Conservation (phyloP, 2,329 filamentous ascomycete genomes). For the Cladosporium sp. region DNA sequence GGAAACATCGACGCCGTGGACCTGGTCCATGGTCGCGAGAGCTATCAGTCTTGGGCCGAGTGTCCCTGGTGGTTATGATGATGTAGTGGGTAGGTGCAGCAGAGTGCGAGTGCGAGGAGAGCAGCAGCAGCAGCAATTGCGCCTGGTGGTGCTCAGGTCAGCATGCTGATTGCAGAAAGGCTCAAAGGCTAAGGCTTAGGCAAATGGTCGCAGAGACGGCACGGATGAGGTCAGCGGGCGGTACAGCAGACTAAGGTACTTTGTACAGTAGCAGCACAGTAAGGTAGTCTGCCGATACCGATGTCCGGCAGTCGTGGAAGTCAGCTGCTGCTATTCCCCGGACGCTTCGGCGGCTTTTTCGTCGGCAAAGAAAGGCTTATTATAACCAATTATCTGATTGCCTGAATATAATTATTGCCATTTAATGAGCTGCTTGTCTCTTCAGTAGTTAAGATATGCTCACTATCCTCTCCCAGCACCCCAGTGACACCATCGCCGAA, state of each 20-base stretch:
- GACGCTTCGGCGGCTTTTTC: neutral
- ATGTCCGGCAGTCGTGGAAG: neutral
- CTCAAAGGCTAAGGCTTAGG: neutral
- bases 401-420: neutral
- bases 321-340: neutral
- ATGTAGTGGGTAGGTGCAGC: neutral
- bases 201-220: neutral
- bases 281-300: neutral
- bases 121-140: conserved; percentile 2
- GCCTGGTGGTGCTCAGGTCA: neutral
- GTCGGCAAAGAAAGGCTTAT: neutral
- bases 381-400: neutral
- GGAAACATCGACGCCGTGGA: conserved; percentile 81
- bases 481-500: conserved; percentile 8
- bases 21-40: conserved; percentile 66
- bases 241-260: neutral
- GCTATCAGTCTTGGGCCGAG: neutral
- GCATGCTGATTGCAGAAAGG: neutral
- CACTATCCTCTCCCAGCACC: neutral
- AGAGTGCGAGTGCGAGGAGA: neutral
- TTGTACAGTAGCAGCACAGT: neutral
- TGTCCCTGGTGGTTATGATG: neutral
- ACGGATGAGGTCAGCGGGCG: conserved; percentile 9
- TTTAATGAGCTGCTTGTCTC: neutral
- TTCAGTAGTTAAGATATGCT: neutral